A percentile compares a stretch with the other conserved stretches of the same genome.
phyloP scores from a whole-genome alignment of 2,329 filamentous ascomycete genomes.

The Colletotrichum falcatum region DNA sequence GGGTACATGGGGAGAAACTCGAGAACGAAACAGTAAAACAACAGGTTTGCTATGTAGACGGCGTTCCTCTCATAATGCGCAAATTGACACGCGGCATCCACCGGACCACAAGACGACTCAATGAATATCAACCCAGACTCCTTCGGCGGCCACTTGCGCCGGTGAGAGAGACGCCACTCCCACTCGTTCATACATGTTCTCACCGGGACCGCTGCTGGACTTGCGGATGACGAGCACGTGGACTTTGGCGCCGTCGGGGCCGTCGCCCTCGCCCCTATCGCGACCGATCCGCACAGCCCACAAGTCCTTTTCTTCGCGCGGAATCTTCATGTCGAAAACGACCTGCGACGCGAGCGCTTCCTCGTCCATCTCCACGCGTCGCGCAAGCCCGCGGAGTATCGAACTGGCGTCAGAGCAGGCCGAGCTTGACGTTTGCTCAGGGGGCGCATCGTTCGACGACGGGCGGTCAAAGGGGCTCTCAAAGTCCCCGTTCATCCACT shows the following conservation, averaged over 20 bases:
- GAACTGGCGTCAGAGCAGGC: not conserved
- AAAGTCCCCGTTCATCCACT: slow-evolving; percentile 12
- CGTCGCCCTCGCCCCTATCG: not conserved
- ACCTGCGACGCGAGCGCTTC: not conserved
- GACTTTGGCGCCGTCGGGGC: not conserved
- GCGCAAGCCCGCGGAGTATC: slow-evolving; percentile 9
- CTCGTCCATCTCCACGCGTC: not conserved
- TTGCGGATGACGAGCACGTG: slow-evolving; percentile 19
- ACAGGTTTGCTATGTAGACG: not conserved
- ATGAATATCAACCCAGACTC: slow-evolving; percentile 10
- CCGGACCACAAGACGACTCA: not conserved
- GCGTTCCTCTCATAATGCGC: not conserved
- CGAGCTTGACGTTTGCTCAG: not conserved
- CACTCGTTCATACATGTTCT: not conserved
- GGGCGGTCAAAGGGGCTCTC: slow-evolving; percentile 11
- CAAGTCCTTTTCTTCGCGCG: not conserved
- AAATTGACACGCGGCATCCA: not conserved
- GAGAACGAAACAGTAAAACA: not conserved
- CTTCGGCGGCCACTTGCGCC: not conserved
- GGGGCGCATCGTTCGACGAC: not conserved
- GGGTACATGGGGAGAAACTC: accelerated
- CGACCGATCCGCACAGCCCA: slow-evolving; percentile 7
- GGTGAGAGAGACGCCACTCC: slow-evolving; percentile 10
- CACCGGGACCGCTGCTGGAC: not conserved
- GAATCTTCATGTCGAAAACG: slow-evolving; percentile 5